Percentiles rank a stretch among this genome's conserved stretches.
phyloP scores from a whole-genome alignment of 257 asterid species.

The Lavandula angustifolia region DNA sequence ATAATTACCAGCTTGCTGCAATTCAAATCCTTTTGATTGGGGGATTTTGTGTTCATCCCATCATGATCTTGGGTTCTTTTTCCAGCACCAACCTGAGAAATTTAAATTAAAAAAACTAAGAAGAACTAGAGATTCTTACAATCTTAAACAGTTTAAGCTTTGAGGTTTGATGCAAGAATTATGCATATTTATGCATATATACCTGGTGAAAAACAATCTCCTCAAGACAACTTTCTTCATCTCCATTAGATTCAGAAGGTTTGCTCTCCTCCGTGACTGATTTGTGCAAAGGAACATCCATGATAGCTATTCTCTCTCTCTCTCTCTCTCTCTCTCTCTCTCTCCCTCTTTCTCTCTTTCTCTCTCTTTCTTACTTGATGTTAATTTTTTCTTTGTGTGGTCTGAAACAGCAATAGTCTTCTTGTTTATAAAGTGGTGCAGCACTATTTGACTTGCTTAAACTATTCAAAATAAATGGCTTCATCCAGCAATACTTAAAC shows the following conservation, averaged over 20 bases:
- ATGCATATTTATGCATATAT: too few species aligned
- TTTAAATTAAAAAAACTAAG: too few species aligned
- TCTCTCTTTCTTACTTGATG: slow-evolving; percentile 20
- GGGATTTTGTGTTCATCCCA: slow-evolving; percentile 35
- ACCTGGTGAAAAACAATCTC: slow-evolving; percentile 61
- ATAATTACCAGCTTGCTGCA: slow-evolving; percentile 36
- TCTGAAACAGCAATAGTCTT: slow-evolving; percentile 39
- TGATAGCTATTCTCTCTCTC: slow-evolving; percentile 16
- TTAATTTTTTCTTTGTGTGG: slow-evolving; percentile 1
- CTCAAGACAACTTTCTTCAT: slow-evolving; percentile 46
- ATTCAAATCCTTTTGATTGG: slow-evolving; percentile 28
- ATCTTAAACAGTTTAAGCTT: not conserved
- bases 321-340: slow-evolving; percentile 27
- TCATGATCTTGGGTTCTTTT: slow-evolving; percentile 36
- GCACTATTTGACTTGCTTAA: slow-evolving; percentile 64
- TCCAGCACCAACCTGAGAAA: slow-evolving; percentile 39
- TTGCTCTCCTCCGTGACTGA: slow-evolving; percentile 42
- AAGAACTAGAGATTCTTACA: too few species aligned
- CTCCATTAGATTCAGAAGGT: slow-evolving; percentile 38
- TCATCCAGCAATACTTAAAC: slow-evolving; percentile 38
- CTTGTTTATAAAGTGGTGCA: slow-evolving; percentile 50
- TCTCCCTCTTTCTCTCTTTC: too few species aligned
- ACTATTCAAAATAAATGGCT: slow-evolving; percentile 60
- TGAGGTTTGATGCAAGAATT: not conserved
- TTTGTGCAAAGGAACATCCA: slow-evolving; percentile 53